Evolutionary conservation across 1,284 basidiomycete genomes (phyloP).

Genomic region (Apiotrichum domesticum): DNA sequence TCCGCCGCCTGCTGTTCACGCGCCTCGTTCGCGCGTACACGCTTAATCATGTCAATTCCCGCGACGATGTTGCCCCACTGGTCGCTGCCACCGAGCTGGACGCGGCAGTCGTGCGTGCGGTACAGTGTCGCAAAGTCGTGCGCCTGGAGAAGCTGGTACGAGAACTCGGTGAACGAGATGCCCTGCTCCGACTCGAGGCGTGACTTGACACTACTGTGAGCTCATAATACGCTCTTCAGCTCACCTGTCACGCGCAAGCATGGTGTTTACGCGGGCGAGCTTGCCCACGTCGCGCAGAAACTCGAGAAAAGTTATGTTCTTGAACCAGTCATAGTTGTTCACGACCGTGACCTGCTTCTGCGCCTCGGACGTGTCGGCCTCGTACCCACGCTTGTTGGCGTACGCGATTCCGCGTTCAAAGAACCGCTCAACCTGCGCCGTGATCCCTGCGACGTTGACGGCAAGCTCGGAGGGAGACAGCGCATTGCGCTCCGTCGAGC

Average conservation of each 20-base stretch:
- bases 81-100: slow-evolving; percentile 94
- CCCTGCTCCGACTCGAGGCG: slow-evolving; percentile 63
- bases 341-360: slow-evolving; percentile 50
- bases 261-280: slow-evolving; percentile 74
- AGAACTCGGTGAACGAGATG: slow-evolving; percentile 95
- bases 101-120: slow-evolving; percentile 59
- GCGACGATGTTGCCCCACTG: slow-evolving; percentile 98
- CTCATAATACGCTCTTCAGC: slow-evolving; percentile 46
- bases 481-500: slow-evolving; percentile 71
- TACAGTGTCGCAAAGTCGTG: slow-evolving; percentile 86
- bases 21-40: slow-evolving; percentile 30
- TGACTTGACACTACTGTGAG: slow-evolving; percentile 63
- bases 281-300: slow-evolving; percentile 80
- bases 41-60: slow-evolving; percentile 79
- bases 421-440: slow-evolving; percentile 62
- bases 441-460: slow-evolving; percentile 64
- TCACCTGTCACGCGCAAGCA: slow-evolving; percentile 86
- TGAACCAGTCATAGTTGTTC: slow-evolving; percentile 84
- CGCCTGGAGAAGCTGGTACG: slow-evolving; percentile 94
- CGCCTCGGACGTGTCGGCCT: neutral
- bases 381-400: slow-evolving; percentile 46
- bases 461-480: slow-evolving; percentile 59
- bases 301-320: slow-evolving; percentile 66
- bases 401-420: slow-evolving; percentile 64
- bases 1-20: slow-evolving; percentile 14